phyloP scores from a whole-genome alignment of 371 early-diverging fungal species.

The Mucor velutinosus region DNA sequence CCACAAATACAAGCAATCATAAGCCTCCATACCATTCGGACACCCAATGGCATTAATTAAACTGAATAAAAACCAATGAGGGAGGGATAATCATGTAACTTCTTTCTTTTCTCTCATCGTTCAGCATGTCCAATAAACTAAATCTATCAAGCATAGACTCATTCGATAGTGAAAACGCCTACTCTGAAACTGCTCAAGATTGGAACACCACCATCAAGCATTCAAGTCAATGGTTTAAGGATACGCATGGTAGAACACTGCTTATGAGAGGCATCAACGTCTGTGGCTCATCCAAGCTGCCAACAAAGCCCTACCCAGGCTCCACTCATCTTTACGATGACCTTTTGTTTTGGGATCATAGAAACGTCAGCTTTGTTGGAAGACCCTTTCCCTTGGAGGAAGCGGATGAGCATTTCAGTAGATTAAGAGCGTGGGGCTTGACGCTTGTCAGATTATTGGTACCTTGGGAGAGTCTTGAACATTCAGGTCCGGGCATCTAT shows the following conservation, averaged over 20 bases:
- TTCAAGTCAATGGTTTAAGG: slow-evolving; percentile 56
- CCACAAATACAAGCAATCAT: background rate
- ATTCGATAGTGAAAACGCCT: background rate
- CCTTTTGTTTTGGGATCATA: slow-evolving; percentile 63
- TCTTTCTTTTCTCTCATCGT: background rate
- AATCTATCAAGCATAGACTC: slow-evolving; percentile 6
- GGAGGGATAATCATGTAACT: background rate
- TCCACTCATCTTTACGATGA: slow-evolving; percentile 58
- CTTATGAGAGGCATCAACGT: slow-evolving; percentile 70
- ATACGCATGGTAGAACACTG: slow-evolving; percentile 52
- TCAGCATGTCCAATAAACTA: background rate
- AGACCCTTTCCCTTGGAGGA: slow-evolving; percentile 80
- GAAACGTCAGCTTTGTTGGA: slow-evolving; percentile 63
- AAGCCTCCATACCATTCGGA: background rate
- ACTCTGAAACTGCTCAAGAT: slow-evolving; percentile 30
- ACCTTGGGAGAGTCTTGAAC: slow-evolving; percentile 86
- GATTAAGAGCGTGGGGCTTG: slow-evolving; percentile 79
- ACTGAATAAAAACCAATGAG: background rate
- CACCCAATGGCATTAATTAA: slow-evolving; percentile 4
- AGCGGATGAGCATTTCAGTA: slow-evolving; percentile 74
- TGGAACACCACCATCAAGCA: slow-evolving; percentile 24
- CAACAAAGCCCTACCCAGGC: slow-evolving; percentile 55
- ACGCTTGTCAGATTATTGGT: slow-evolving; percentile 73
- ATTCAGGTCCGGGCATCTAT: slow-evolving; percentile 72
- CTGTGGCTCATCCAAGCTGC: slow-evolving; percentile 67